Conservation (phyloP, 1,284 basidiomycete genomes). For the Ganoderma leucocontextum region DNA sequence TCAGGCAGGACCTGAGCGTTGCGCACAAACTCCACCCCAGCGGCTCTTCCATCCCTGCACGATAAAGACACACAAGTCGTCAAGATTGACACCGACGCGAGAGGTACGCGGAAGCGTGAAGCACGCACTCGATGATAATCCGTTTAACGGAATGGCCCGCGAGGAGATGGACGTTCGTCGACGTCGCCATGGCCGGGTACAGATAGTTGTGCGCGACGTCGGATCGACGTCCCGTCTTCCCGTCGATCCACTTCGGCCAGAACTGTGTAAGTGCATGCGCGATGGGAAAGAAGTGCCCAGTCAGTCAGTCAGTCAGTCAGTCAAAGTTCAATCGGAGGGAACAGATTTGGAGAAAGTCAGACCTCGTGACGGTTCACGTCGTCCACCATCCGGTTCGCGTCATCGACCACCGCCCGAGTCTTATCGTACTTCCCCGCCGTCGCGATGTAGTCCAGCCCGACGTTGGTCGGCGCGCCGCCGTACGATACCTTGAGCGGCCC, state of each 20-base stretch:
- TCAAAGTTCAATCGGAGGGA: neutral
- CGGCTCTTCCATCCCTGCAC: constrained; percentile 55
- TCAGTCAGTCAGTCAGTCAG: neutral
- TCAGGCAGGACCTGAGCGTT: constrained; percentile 41
- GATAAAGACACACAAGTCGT: neutral
- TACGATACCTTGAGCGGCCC: constrained; percentile 41
- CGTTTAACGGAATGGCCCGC: constrained; percentile 40
- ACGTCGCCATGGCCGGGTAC: constrained; percentile 51
- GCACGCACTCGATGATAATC: constrained; percentile 38
- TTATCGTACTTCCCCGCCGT: constrained; percentile 30
- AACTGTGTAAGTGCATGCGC: neutral
- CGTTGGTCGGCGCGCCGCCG: constrained; percentile 32
- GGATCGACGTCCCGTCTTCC: constrained; percentile 59
- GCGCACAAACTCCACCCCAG: constrained; percentile 63
- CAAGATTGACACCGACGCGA: rapidly evolving
- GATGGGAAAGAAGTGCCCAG: constrained; percentile 2
- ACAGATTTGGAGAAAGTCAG: constrained; percentile 25
- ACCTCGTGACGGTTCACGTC: constrained; percentile 38
- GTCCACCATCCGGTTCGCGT: constrained; percentile 35
- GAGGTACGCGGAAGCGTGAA: neutral
- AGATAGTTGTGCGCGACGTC: constrained; percentile 66
- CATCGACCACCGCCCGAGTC: constrained; percentile 24
- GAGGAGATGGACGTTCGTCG: constrained; percentile 36
- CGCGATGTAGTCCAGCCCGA: constrained; percentile 36
- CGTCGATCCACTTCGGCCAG: constrained; percentile 58